Evolutionary conservation across 257 asterid species (phyloP).

Genomic region (Scutellaria minor): DNA sequence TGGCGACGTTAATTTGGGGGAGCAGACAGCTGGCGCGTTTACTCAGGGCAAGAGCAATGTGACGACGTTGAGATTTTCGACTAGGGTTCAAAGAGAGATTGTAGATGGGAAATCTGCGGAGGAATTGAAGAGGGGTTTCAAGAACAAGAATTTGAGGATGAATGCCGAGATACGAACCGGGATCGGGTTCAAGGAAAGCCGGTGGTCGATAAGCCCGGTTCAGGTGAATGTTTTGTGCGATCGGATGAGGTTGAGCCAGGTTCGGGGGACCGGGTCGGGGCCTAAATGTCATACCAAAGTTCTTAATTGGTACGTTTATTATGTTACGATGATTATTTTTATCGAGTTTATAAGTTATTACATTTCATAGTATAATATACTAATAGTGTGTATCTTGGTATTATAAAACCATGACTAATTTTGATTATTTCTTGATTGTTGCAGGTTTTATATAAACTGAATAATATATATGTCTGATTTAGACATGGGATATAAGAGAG

Average conservation of each 20-base stretch:
- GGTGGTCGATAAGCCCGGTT: conserved; percentile 37
- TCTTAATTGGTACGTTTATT: conserved; percentile 39
- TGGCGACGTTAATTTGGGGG: conserved; percentile 41
- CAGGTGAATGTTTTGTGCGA: conserved; percentile 38
- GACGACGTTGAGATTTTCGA: conserved; percentile 33
- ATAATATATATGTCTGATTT: conserved; percentile 9
- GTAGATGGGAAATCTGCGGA: conserved; percentile 31
- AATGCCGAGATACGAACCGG: conserved; percentile 37
- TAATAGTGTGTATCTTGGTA: too few species aligned
- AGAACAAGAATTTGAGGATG: conserved; percentile 40
- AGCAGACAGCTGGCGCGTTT: conserved; percentile 38
- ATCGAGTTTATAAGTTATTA: not conserved
- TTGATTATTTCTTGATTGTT: conserved; percentile 7
- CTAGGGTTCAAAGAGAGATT: conserved; percentile 17
- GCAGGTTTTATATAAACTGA: conserved; percentile 43
- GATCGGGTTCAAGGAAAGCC: conserved; percentile 36
- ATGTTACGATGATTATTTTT: not conserved
- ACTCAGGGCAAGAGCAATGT: conserved; percentile 32
- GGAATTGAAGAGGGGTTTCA: conserved; percentile 35
- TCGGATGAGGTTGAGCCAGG: conserved; percentile 34
- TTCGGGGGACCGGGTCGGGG: conserved; percentile 28
- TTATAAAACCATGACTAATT: too few species aligned
- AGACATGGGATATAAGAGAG: conserved; percentile 10
- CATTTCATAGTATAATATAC: too few species aligned
- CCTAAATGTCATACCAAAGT: conserved; percentile 41